Conservation (phyloP, 257 asterid species). For the Solanum piurae region DNA sequence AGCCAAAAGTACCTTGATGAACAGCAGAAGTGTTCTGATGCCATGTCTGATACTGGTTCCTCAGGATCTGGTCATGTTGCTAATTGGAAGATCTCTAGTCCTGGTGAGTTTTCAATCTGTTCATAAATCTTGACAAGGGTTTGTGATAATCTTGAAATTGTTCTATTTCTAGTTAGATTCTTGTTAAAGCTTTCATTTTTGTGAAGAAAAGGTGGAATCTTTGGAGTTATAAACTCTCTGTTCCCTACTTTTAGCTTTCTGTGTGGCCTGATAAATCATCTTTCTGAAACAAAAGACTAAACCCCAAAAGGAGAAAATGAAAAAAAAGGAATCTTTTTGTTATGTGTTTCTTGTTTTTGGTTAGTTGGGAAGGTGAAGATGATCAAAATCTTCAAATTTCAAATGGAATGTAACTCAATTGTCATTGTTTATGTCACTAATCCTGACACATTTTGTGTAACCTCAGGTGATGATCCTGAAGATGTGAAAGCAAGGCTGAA, state of each 20-base stretch:
- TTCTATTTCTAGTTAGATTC: neutral
- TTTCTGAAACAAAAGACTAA: neutral
- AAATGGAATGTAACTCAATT: neutral
- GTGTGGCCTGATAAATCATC: neutral
- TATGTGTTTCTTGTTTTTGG: neutral
- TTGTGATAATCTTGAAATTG: neutral
- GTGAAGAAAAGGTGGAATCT: neutral
- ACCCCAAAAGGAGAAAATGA: neutral
- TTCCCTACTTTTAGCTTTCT: neutral
- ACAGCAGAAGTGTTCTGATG: slow-evolving; percentile 14
- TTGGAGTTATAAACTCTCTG: neutral
- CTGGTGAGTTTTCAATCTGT: slow-evolving; percentile 12
- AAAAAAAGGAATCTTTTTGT: neutral
- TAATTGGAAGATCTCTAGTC: slow-evolving; percentile 40
- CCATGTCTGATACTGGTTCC: slow-evolving; percentile 21
- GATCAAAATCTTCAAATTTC: neutral
- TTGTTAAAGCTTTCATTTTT: neutral
- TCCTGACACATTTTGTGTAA: neutral
- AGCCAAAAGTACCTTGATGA: slow-evolving; percentile 33
- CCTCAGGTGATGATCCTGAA: slow-evolving; percentile 33
- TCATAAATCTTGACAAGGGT: neutral
- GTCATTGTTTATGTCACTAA: neutral
- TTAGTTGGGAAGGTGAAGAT: neutral
- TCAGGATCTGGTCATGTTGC: slow-evolving; percentile 23
- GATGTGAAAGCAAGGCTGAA: slow-evolving; percentile 37